These are phyloP conservation scores for Sclerotinia glacialis DNA, from an alignment of 2,329 filamentous ascomycete species.

Conservation along the genomic window DNA sequence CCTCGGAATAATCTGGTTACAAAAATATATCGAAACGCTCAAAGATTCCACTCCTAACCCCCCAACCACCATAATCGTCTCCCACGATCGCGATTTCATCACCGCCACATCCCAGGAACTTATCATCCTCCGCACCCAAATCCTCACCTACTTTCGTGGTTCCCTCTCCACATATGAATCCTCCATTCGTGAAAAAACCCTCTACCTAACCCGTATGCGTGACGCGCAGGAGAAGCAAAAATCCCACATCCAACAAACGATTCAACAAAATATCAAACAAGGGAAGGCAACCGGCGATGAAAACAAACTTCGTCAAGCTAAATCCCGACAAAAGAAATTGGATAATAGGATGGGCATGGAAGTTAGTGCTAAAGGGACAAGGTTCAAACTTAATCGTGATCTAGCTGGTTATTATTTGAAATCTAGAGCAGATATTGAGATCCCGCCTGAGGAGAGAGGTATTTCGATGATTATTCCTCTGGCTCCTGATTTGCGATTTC, in stretches of 20 bases:
- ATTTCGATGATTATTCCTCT: constrained; percentile 59
- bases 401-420: constrained; percentile 59
- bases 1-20: constrained; percentile 80
- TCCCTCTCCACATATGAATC: constrained; percentile 70
- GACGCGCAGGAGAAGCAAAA: constrained; percentile 79
- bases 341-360: constrained; percentile 78
- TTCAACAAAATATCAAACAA: constrained; percentile 69
- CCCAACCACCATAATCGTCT: constrained; percentile 73
- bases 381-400: constrained; percentile 81
- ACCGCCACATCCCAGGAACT: constrained; percentile 73
- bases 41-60: constrained; percentile 50
- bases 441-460: constrained; percentile 60
- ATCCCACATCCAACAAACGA: constrained; percentile 75
- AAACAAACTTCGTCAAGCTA: constrained; percentile 82
- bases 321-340: constrained; percentile 78
- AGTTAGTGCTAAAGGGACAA: constrained; percentile 65
- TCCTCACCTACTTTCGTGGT: constrained; percentile 71
- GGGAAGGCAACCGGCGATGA: constrained; percentile 77
- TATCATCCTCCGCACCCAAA: constrained; percentile 70
- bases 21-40: constrained; percentile 63
- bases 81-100: constrained; percentile 80
- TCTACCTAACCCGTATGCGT: constrained; percentile 70
- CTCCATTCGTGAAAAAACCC: constrained; percentile 63
- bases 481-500: constrained; percentile 69
- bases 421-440: constrained; percentile 65